Evolutionary conservation across 768 basidiomycete genomes (phyloP).

Genomic region (Phylloporus sp.): DNA sequence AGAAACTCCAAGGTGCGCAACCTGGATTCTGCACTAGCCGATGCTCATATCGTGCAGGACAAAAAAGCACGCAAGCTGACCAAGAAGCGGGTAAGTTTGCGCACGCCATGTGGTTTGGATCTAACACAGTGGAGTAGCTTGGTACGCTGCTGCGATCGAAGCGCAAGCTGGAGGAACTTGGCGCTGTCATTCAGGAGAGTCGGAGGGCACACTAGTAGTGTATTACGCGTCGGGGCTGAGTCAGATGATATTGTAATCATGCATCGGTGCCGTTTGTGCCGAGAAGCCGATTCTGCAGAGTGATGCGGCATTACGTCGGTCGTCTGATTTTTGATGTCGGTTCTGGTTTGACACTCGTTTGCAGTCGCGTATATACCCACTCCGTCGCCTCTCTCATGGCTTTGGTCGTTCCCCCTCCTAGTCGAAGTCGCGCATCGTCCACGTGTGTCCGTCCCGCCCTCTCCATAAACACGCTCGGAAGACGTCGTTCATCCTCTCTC

Average conservation of each 20-base stretch:
- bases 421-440: slow-evolving; percentile 55
- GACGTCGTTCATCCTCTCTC: slow-evolving; percentile 49
- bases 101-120: not conserved
- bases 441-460: slow-evolving; percentile 50
- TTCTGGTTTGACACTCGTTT: slow-evolving; percentile 1
- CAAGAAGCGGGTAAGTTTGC: slow-evolving; percentile 90
- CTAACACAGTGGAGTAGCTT: slow-evolving; percentile 48
- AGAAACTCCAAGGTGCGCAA: slow-evolving; percentile 87
- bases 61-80: slow-evolving; percentile 99
- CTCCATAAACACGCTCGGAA: slow-evolving; percentile 49
- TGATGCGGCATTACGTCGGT: slow-evolving; percentile 17
- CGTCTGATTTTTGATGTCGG: slow-evolving; percentile 20
- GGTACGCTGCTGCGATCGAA: slow-evolving; percentile 98
- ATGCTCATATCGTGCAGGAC: slow-evolving; percentile 50
- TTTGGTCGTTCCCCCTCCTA: slow-evolving; percentile 37
- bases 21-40: not conserved
- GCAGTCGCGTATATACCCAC: slow-evolving; percentile 3
- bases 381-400: slow-evolving; percentile 18
- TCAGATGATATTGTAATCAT: slow-evolving; percentile 1
- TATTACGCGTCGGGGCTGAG: slow-evolving; percentile 7
- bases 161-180: slow-evolving; percentile 97
- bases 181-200: slow-evolving; percentile 88
- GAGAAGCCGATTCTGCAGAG: slow-evolving; percentile 14
- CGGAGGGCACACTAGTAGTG: slow-evolving; percentile 56
- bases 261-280: slow-evolving; percentile 7